Conservation (phyloP, 177 flowering plant species). For the Vitis hybrid region DNA sequence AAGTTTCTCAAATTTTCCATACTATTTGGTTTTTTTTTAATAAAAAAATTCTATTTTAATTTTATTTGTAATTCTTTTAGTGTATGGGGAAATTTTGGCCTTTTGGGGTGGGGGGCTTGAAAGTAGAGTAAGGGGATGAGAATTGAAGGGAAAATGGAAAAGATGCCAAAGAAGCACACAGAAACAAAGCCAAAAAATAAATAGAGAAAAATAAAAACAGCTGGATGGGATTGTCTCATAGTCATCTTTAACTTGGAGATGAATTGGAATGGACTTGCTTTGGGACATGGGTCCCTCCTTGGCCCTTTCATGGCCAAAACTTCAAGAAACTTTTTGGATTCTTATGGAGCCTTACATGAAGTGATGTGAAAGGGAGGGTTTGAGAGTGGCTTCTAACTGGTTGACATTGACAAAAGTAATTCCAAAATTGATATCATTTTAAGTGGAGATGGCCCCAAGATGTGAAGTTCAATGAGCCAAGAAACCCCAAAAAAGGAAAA, state of each 20-base stretch:
- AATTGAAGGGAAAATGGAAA: too few relatives aligned
- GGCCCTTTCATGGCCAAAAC: slow-evolving; percentile 16
- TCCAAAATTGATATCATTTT: too few relatives aligned
- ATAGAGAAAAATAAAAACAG: slow-evolving; percentile 3
- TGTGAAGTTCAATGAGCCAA: too few relatives aligned
- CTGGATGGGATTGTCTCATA: slow-evolving; percentile 20
- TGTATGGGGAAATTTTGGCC: neutral
- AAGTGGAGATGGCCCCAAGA: too few relatives aligned
- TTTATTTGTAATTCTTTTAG: too few relatives aligned
- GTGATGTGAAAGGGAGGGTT: neutral
- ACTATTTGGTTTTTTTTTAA: too few relatives aligned
- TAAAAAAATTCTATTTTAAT: too few relatives aligned
- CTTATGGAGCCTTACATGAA: slow-evolving; percentile 4
- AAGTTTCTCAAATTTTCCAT: too few relatives aligned
- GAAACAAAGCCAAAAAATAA: neutral
- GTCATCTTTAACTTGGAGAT: slow-evolving; percentile 1
- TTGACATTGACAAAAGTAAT: too few relatives aligned
- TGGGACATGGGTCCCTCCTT: slow-evolving; percentile 21
- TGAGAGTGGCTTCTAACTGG: too few relatives aligned
- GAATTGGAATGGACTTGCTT: slow-evolving; percentile 12
- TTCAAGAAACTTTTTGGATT: slow-evolving; percentile 21
- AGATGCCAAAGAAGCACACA: too few relatives aligned
- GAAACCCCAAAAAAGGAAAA: too few relatives aligned
- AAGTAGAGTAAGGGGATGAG: neutral
- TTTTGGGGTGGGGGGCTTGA: neutral